Base-by-base conservation (phyloP, 2,329 filamentous ascomycete species). In the Dichotomopilus funicola region DNA sequence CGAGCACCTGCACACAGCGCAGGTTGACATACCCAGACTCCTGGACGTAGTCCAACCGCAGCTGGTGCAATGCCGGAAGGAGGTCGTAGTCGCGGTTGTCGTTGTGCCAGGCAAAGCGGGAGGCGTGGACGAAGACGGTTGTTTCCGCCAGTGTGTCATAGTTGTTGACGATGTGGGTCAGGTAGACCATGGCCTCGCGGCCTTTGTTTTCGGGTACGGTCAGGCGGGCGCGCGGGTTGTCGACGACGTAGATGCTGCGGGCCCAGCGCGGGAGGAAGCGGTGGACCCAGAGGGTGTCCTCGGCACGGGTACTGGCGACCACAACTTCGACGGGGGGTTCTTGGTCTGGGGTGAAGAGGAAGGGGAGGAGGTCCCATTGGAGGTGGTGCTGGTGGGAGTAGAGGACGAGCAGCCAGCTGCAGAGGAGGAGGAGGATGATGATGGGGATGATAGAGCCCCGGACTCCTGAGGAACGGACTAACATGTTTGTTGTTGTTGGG, bases 21-120 rank as follows among this genome's bases (percentile, higher is more conserved):
- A 85, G 72, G 63, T 85, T 85, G 60, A 78, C 76, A 64, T 84
- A 85, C 46, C 81, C 82, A 50, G 75, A 71, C 51, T 72, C 66
- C 48, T 75, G 73, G n/a, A 85, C 72, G 55, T 79, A 75, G 19
- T 75, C 67, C 27, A 79, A 65, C 33, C 73, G 74, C 12, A 83
- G 72, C 41, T 69, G 69, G 49, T 72, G 74, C 55, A 83, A 74
- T 2, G 76, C 71, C 2, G 72, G 69, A 13, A 81, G 73, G n/a
- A 75, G 77, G 63, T 81, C 78, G 70, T 81, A 76, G 51, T 79
- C 70, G 6, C 76, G 75, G 51, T 76, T 73, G 63, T 80, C 77
- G 64, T 78, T 78, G 66, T 81, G 78, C 77, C 77, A 80, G 53
- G 75, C 72, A 63, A 75, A 76, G 51, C 73, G 73, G 57, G 73